Conservation (phyloP, 2,329 filamentous ascomycete genomes). For the Sordariomycetes sp. region DNA sequence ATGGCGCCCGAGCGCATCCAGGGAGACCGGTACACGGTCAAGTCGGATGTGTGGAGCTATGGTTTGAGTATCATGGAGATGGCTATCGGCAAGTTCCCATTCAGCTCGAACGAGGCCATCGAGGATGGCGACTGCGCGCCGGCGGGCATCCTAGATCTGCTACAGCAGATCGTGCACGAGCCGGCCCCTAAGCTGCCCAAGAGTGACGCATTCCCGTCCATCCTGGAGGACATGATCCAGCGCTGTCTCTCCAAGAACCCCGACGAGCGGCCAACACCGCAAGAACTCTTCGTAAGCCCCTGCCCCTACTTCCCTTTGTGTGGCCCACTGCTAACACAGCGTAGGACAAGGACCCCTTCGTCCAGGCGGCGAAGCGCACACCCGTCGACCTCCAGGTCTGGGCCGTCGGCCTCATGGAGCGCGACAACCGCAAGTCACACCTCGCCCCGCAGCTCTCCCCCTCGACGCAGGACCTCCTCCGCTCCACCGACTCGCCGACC, state of each 20-base stretch:
- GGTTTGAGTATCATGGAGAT: constrained; percentile 93
- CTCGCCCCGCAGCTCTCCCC: constrained; percentile 72
- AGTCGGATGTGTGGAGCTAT: constrained; percentile 98
- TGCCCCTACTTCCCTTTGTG: background rate
- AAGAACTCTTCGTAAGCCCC: constrained; percentile 74
- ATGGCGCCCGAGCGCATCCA: constrained; percentile 99
- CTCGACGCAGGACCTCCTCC: constrained; percentile 64
- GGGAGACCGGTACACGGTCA: constrained; percentile 92
- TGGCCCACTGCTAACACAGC: background rate
- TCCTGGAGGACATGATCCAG: constrained; percentile 93
- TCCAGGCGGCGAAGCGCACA: constrained; percentile 92
- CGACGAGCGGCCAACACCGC: constrained; percentile 79
- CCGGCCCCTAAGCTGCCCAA: constrained; percentile 87
- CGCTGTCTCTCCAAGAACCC: constrained; percentile 90
- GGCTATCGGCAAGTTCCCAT: constrained; percentile 94
- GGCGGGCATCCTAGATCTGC: constrained; percentile 86
- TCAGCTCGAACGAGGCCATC: constrained; percentile 62
- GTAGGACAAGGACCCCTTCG: constrained; percentile 84
- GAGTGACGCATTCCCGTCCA: constrained; percentile 92
- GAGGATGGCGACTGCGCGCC: constrained; percentile 71
- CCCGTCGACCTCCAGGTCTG: constrained; percentile 89
- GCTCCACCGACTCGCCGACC: constrained; percentile 50
- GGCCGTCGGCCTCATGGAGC: constrained; percentile 89
- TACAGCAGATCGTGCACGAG: constrained; percentile 97
- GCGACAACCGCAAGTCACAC: constrained; percentile 91